A percentile compares a stretch with the other conserved stretches of the same genome.
Evolutionary conservation across 164 flowering plant genomes (phyloP).

Genomic region (Chloranthus sessilifolius): DNA sequence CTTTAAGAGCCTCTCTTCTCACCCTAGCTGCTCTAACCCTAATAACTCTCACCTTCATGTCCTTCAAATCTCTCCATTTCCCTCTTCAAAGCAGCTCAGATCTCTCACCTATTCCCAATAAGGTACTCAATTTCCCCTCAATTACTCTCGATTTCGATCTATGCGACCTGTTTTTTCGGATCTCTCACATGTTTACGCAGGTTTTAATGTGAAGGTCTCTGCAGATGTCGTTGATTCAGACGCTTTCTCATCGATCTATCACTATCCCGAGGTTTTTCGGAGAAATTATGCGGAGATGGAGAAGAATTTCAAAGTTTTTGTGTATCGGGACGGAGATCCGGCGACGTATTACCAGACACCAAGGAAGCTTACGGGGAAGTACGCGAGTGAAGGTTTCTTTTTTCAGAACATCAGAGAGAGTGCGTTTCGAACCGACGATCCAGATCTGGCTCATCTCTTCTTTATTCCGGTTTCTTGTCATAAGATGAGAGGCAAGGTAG

Average conservation of each 20-base stretch:
- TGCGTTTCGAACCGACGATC: constrained; percentile 68
- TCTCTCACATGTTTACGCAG: constrained; percentile 11
- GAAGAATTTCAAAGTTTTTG: constrained; percentile 72
- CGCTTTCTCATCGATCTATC: constrained; percentile 50
- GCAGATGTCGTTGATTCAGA: no score
- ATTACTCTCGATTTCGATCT: background rate
- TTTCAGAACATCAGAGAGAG: constrained; percentile 94
- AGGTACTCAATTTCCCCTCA: no score
- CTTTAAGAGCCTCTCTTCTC: constrained; percentile 50
- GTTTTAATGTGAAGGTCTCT: constrained; percentile 24
- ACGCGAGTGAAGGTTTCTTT: constrained; percentile 94
- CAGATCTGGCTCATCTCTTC: constrained; percentile 78
- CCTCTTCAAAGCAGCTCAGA: constrained; percentile 14
- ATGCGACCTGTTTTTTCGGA: constrained; percentile 1
- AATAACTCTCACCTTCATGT: constrained; percentile 51
- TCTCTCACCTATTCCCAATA: constrained; percentile 15
- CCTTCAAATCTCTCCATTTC: constrained; percentile 48
- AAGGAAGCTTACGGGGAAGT: constrained; percentile 91
- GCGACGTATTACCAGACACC: constrained; percentile 93
- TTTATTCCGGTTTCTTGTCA: constrained; percentile 96
- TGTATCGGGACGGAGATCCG: constrained; percentile 93
- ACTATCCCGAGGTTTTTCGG: constrained; percentile 54
- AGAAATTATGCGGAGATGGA: constrained; percentile 75
- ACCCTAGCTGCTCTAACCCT: constrained; percentile 55
- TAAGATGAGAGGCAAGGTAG: constrained; percentile 96